These are phyloP conservation scores for Colletotrichum sp. DNA, from an alignment of 2,329 filamentous ascomycete genomes.

Conservation along the genomic window DNA sequence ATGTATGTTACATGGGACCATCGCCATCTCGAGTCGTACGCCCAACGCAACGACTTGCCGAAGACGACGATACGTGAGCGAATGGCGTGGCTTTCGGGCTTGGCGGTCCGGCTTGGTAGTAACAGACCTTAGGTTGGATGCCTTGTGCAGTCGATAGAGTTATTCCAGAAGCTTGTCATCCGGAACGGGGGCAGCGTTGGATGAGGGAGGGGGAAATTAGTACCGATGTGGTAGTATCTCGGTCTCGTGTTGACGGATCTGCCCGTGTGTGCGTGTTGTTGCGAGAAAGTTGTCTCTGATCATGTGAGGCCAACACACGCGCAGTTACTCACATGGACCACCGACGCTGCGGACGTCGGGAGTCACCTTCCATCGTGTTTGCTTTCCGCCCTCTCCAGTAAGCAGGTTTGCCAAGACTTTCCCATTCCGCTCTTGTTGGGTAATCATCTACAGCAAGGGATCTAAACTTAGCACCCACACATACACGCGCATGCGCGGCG, in stretches of 20 bases:
- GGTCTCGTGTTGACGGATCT: neutral
- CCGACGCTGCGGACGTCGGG: neutral
- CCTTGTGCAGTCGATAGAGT: neutral
- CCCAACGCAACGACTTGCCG: neutral
- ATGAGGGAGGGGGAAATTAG: neutral
- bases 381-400: neutral
- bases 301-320: neutral
- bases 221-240: neutral
- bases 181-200: neutral
- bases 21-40: neutral
- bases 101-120: neutral
- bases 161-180: slow-evolving; percentile 1
- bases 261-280: neutral
- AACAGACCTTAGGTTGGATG: neutral
- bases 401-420: neutral
- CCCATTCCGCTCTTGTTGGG: neutral
- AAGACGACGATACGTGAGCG: neutral
- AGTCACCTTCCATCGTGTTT: neutral
- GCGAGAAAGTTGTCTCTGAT: neutral
- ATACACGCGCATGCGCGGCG: neutral
- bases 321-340: too few relatives aligned
- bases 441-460: neutral
- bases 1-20: neutral
- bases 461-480: neutral
- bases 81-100: neutral